Conservation (phyloP, 768 basidiomycete genomes). For the Botryobasidium botryosum region DNA sequence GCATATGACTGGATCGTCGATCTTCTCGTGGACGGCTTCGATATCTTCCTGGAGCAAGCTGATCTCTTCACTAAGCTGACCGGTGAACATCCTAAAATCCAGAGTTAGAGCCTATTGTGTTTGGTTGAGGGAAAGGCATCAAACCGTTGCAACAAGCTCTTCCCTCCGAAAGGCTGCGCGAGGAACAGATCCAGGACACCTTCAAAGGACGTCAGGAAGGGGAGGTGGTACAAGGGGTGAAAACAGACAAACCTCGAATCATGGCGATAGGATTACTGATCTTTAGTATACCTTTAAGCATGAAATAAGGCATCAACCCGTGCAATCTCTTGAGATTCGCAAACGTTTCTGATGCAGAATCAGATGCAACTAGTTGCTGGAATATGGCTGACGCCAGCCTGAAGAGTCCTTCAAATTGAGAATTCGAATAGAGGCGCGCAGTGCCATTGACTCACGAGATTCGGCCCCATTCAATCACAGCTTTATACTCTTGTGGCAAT, state of each 20-base stretch:
- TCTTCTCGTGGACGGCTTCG: conserved; percentile 68
- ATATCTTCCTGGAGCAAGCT: conserved; percentile 74
- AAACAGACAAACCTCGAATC: conserved; percentile 54
- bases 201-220: conserved; percentile 9
- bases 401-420: conserved; percentile 1
- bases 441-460: conserved; percentile 56
- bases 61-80: conserved; percentile 79
- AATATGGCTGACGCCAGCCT: conserved; percentile 95
- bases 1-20: conserved; percentile 75
- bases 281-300: conserved; percentile 78
- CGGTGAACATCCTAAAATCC: conserved; percentile 73
- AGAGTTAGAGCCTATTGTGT: not conserved
- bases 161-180: conserved; percentile 90
- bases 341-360: conserved; percentile 80
- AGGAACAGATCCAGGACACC: conserved; percentile 85
- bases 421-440: not conserved
- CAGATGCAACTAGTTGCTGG: conserved; percentile 84
- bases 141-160: conserved; percentile 77
- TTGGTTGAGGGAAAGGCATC: conserved; percentile 9
- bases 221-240: not conserved
- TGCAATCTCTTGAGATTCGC: conserved; percentile 81
- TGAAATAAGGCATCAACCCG: conserved; percentile 93
- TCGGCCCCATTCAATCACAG: conserved; percentile 90
- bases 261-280: conserved; percentile 93
- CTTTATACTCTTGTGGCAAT: conserved; percentile 69